These are phyloP conservation scores for Fusarium nematophilum DNA, from an alignment of 2,329 filamentous ascomycete genomes.

Conservation along the genomic window DNA sequence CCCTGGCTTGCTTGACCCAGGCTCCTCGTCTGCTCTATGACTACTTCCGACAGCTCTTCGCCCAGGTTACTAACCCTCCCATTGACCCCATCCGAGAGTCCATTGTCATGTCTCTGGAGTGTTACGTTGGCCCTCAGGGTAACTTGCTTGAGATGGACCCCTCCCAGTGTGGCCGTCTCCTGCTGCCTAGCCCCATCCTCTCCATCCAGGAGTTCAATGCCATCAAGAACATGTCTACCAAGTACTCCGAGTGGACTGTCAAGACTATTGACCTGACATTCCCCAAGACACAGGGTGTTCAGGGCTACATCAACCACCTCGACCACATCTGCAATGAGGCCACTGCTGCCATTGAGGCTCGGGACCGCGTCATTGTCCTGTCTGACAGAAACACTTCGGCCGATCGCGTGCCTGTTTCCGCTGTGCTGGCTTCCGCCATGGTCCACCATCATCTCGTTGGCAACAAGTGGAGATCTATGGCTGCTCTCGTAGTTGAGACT, in stretches of 20 bases:
- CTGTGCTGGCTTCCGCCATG: slow-evolving; percentile 89
- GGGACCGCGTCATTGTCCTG: slow-evolving; percentile 86
- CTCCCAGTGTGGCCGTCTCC: slow-evolving; percentile 85
- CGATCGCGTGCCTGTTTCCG: slow-evolving; percentile 86
- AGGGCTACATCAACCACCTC: slow-evolving; percentile 87
- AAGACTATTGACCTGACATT: slow-evolving; percentile 94
- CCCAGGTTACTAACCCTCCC: slow-evolving; percentile 96
- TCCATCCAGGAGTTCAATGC: slow-evolving; percentile 93
- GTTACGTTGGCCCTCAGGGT: slow-evolving; percentile 95
- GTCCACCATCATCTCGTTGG: slow-evolving; percentile 95
- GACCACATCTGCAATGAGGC: slow-evolving; percentile 89
- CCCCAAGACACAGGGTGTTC: slow-evolving; percentile 82
- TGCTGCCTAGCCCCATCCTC: slow-evolving; percentile 88
- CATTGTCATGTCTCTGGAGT: slow-evolving; percentile 97
- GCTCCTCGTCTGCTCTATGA: slow-evolving; percentile 91
- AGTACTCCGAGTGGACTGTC: slow-evolving; percentile 86
- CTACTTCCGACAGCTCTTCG: slow-evolving; percentile 98
- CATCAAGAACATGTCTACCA: slow-evolving; percentile 77
- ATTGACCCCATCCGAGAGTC: slow-evolving; percentile 98
- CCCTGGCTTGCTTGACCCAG: slow-evolving; percentile 89
- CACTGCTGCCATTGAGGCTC: slow-evolving; percentile 83
- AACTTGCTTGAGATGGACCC: slow-evolving; percentile 95
- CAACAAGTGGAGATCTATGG: slow-evolving; percentile 94
- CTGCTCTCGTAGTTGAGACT: slow-evolving; percentile 88
- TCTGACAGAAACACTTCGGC: slow-evolving; percentile 88